Conservation (phyloP, 768 basidiomycete genomes). For the Lactarius deliciosus region DNA sequence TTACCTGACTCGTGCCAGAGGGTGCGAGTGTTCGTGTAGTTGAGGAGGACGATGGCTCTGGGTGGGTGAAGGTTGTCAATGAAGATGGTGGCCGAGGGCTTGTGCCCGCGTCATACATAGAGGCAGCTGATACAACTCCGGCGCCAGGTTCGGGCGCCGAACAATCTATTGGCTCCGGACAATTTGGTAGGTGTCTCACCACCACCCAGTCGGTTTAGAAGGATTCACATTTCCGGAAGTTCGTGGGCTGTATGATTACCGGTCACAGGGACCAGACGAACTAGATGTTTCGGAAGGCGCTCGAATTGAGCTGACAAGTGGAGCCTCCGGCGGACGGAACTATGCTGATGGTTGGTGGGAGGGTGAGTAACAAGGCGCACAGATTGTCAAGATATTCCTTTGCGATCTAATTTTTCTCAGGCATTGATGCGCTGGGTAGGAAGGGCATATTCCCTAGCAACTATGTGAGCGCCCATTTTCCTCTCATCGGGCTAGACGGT, state of each 20-base stretch:
- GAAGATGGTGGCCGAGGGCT: slow-evolving; percentile 61
- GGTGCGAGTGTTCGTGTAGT: slow-evolving; percentile 62
- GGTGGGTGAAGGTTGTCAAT: slow-evolving; percentile 78
- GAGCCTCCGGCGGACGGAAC: slow-evolving; percentile 57
- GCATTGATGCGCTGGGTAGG: slow-evolving; percentile 54
- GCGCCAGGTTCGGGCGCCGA: slow-evolving; percentile 28
- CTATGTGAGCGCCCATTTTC: slow-evolving; percentile 58
- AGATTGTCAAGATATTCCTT: slow-evolving; percentile 26
- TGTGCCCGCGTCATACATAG: slow-evolving; percentile 82
- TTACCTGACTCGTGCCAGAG: slow-evolving; percentile 45
- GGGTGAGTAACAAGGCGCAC: slow-evolving; percentile 47
- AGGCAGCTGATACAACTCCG: slow-evolving; percentile 37
- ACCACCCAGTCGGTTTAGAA: slow-evolving; percentile 16
- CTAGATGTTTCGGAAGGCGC: slow-evolving; percentile 61
- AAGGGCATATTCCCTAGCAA: slow-evolving; percentile 88
- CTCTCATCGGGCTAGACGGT: slow-evolving; percentile 23
- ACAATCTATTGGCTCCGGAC: slow-evolving; percentile 40
- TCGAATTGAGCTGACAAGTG: slow-evolving; percentile 61
- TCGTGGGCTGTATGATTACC: slow-evolving; percentile 78
- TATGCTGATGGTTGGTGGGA: slow-evolving; percentile 87
- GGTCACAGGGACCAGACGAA: slow-evolving; percentile 71
- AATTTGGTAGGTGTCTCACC: slow-evolving; percentile 49
- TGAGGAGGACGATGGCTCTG: slow-evolving; percentile 83
- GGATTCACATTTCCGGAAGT: slow-evolving; percentile 45
- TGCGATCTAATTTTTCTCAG: slow-evolving; percentile 42